phyloP scores from a whole-genome alignment of 768 basidiomycete genomes.

The Tulasnella sp. region DNA sequence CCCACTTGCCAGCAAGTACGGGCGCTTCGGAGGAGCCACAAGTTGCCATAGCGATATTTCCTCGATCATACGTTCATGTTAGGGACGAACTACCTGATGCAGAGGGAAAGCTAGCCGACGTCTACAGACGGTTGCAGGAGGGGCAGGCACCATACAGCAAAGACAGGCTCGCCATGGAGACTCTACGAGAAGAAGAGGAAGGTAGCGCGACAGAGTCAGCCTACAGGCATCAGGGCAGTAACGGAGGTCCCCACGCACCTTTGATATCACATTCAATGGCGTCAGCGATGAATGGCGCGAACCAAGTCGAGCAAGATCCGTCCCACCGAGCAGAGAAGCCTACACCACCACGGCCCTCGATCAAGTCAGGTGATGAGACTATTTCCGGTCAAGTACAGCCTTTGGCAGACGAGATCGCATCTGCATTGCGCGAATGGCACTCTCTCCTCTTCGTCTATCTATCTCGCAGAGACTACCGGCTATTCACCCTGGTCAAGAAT shows the following conservation, averaged over 20 bases:
- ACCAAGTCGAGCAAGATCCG: background rate
- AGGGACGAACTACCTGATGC: constrained; percentile 82
- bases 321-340: constrained; percentile 39
- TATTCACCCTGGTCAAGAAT: constrained; percentile 75
- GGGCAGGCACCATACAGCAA: constrained; percentile 22
- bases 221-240: background rate
- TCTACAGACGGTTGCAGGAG: constrained; percentile 46
- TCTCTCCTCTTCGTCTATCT: constrained; percentile 85
- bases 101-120: constrained; percentile 69
- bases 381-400: constrained; percentile 71
- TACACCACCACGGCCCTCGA: constrained; percentile 80
- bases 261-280: background rate
- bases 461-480: constrained; percentile 74
- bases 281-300: background rate
- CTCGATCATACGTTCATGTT: constrained; percentile 75
- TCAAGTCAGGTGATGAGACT: constrained; percentile 92
- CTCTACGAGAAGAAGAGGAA: constrained; percentile 55
- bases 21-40: constrained; percentile 23
- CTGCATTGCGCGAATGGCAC: constrained; percentile 93
- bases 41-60: constrained; percentile 91
- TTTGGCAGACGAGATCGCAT: constrained; percentile 94
- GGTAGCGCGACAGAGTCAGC: constrained; percentile 14
- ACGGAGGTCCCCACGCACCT: constrained; percentile 8
- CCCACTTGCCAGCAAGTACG: background rate
- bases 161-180: constrained; percentile 35